These are phyloP conservation scores for Pluteus cervinus DNA, from an alignment of 768 basidiomycete genomes.

Conservation along the genomic window DNA sequence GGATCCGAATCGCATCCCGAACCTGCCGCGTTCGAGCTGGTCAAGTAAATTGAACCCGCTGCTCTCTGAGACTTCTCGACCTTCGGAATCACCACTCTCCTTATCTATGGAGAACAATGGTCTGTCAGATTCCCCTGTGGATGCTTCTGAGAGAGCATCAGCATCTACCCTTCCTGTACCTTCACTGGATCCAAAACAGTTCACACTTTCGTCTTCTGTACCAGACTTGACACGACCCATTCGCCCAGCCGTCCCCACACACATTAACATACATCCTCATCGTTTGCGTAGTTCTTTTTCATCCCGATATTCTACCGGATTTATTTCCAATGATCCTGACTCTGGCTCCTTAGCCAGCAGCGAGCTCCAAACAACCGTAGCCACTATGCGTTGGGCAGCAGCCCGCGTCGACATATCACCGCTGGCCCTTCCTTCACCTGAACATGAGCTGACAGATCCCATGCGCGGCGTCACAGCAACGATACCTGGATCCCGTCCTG, in stretches of 20 bases:
- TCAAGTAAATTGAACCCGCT: constrained; percentile 8
- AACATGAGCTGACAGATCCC: constrained; percentile 88
- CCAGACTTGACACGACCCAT: constrained; percentile 1
- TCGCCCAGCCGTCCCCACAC: constrained; percentile 15
- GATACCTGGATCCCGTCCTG: constrained; percentile 56
- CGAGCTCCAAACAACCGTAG: constrained; percentile 63
- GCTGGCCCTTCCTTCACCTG: constrained; percentile 82
- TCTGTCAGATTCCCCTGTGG: too few species aligned
- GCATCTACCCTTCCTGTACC: too few species aligned
- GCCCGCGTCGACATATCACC: constrained; percentile 80
- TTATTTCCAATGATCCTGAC: too few species aligned
- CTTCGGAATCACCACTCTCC: constrained; percentile 1
- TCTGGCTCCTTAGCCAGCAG: constrained; percentile 26
- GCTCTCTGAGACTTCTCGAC: constrained; percentile 2
- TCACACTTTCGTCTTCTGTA: neutral
- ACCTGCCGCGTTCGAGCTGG: constrained; percentile 41
- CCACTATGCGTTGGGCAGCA: constrained; percentile 83
- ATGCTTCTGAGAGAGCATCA: too few species aligned
- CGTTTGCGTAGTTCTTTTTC: constrained; percentile 29
- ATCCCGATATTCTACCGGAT: constrained; percentile 11
- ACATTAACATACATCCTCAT: constrained; percentile 21
- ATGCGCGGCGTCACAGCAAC: constrained; percentile 69
- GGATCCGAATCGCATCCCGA: constrained; percentile 71
- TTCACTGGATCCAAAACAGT: too few species aligned
- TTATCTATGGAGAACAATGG: neutral